These are phyloP conservation scores for Cladorrhinum sp. DNA, from an alignment of 2,329 filamentous ascomycete genomes.

Conservation along the genomic window DNA sequence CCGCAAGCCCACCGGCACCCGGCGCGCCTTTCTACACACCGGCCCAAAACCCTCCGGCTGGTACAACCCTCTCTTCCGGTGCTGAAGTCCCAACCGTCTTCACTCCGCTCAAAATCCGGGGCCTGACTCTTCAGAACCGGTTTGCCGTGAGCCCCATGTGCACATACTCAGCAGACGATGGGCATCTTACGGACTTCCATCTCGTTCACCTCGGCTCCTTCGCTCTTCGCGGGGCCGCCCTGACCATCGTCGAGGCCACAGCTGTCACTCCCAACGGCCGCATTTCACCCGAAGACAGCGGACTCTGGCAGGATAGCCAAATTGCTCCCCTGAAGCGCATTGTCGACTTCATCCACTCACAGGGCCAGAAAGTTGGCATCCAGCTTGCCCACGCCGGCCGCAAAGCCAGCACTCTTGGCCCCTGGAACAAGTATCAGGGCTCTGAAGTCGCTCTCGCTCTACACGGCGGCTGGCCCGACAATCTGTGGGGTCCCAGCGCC, in stretches of 20 bases:
- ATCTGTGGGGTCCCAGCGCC: slow-evolving; percentile 50
- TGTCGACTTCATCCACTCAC: slow-evolving; percentile 75
- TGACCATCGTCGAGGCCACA: slow-evolving; percentile 77
- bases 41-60: slow-evolving; percentile 50
- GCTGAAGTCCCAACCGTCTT: slow-evolving; percentile 51
- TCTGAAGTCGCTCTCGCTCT: slow-evolving; percentile 53
- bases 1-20: slow-evolving; percentile 39
- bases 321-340: slow-evolving; percentile 68
- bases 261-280: slow-evolving; percentile 72
- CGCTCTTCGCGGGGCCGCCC: slow-evolving; percentile 68
- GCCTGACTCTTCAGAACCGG: slow-evolving; percentile 53
- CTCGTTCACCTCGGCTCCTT: slow-evolving; percentile 79
- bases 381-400: slow-evolving; percentile 80
- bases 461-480: slow-evolving; percentile 55
- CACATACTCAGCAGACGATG: slow-evolving; percentile 54
- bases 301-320: slow-evolving; percentile 83
- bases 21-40: slow-evolving; percentile 54
- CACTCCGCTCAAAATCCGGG: slow-evolving; percentile 54
- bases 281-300: slow-evolving; percentile 76
- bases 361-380: slow-evolving; percentile 72
- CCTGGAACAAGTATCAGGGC: slow-evolving; percentile 57
- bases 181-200: slow-evolving; percentile 78
- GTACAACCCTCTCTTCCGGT: slow-evolving; percentile 40
- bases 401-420: slow-evolving; percentile 59
- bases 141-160: slow-evolving; percentile 62